Conservation (phyloP, 2,329 filamentous ascomycete genomes). For the Ophiocordyceps camponoti-floridani region DNA sequence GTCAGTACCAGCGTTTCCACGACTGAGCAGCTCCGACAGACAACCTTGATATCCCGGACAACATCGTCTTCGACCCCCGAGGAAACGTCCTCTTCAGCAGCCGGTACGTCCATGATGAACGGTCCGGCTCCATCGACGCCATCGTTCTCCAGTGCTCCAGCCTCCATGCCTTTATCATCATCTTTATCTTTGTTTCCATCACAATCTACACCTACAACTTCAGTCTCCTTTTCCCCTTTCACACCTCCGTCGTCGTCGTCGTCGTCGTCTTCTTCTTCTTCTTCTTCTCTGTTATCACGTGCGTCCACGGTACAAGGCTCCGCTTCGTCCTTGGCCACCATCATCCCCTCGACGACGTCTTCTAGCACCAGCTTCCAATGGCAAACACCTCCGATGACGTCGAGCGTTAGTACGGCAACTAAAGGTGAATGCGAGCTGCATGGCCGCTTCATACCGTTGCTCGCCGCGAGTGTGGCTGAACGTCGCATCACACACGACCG, state of each 20-base stretch:
- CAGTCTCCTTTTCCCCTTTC: conserved; percentile 1
- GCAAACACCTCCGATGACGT: conserved; percentile 3
- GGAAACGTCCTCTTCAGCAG: conserved; percentile 5
- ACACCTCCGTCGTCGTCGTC: conserved; percentile 7
- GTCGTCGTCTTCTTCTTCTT: conserved; percentile 7
- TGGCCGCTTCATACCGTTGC: neutral
- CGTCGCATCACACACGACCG: neutral
- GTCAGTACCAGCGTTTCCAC: conserved; percentile 1
- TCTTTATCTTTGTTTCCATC: conserved; percentile 10
- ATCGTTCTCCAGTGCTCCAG: conserved; percentile 11
- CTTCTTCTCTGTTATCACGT: conserved; percentile 10
- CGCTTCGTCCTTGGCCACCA: conserved; percentile 5
- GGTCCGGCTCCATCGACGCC: conserved; percentile 12
- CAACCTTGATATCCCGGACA: conserved; percentile 1
- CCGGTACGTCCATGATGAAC: conserved; percentile 11
- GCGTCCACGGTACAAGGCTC: conserved; percentile 7
- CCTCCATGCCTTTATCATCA: conserved; percentile 6
- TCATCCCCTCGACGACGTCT: conserved; percentile 2
- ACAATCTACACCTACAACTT: conserved; percentile 12
- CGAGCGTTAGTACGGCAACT: neutral
- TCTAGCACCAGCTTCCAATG: conserved; percentile 4
- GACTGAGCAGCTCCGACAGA: conserved; percentile 1
- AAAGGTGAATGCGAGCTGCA: neutral
- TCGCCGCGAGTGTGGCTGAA: conserved; percentile 1
- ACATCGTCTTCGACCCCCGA: conserved; percentile 1